A percentile compares a stretch with the other conserved stretches of the same genome.
Conservation (phyloP, 352 stramenopile species). For the Phytophthora niederhauseri region DNA sequence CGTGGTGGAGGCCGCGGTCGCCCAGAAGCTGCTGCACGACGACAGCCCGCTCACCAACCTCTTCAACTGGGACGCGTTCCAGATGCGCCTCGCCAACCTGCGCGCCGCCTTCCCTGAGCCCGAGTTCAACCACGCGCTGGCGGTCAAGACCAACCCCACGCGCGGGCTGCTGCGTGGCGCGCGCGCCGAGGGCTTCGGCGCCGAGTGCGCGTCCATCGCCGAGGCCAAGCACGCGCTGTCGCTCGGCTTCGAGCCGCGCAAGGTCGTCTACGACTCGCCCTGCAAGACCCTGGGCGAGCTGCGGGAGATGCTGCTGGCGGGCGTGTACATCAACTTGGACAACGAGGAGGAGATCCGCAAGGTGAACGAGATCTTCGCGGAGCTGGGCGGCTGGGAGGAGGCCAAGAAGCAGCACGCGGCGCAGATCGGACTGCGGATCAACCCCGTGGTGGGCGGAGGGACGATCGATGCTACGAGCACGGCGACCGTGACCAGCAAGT, state of each 20-base stretch:
- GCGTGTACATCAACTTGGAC: constrained; percentile 93
- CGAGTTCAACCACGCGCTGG: constrained; percentile 77
- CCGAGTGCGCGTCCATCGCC: constrained; percentile 83
- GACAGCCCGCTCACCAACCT: constrained; percentile 65
- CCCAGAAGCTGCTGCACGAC: constrained; percentile 58
- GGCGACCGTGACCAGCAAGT: constrained; percentile 91
- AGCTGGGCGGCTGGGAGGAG: constrained; percentile 37
- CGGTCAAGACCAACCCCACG: constrained; percentile 84
- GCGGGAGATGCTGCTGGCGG: constrained; percentile 69
- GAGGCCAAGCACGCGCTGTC: constrained; percentile 84
- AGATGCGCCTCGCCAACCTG: constrained; percentile 62
- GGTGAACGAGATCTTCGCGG: constrained; percentile 60
- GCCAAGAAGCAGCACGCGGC: constrained; percentile 35
- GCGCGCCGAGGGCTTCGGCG: constrained; percentile 56
- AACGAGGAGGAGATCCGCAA: constrained; percentile 92
- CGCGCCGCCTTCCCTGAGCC: constrained; percentile 56
- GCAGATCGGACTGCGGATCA: constrained; percentile 92
- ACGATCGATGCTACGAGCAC: constrained; percentile 88
- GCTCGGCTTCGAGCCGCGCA: constrained; percentile 69
- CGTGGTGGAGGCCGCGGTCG: constrained; percentile 58
- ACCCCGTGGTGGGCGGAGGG: constrained; percentile 91
- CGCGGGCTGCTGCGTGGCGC: constrained; percentile 66
- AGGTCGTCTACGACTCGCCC: constrained; percentile 92
- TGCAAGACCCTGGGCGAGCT: constrained; percentile 92
- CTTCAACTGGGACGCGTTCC: constrained; percentile 71